Base-by-base conservation (phyloP, 2,329 filamentous ascomycete genomes). In the Ustilaginoidea virens region DNA sequence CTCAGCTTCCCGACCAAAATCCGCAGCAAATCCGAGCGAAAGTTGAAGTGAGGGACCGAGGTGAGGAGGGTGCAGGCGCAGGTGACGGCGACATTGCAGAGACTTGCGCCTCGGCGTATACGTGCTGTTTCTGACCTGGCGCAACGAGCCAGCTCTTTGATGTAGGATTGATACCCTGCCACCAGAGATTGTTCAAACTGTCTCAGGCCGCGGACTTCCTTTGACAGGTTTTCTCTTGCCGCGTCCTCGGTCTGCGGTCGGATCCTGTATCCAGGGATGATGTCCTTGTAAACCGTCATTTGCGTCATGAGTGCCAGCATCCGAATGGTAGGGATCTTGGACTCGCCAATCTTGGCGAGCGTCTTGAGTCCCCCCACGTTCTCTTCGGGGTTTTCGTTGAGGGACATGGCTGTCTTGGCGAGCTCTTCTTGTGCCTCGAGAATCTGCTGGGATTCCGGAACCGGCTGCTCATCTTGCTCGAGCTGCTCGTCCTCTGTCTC, bases 261-360 rank as follows among this genome's bases (percentile, higher is more conserved):
- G 59, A 98, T 96, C 35, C 90, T 70, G 51, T 98, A 98, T 14
- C 90, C 90, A 0, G 90, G 90, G 34, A 98, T 96, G 26, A 94
- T 70, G 53, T 96, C 90, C 51, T 87, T 93, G 63, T 87, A 98
- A 9, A 96, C 74, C 1, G 86, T 71, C 49, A 90, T 67, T 53
- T 94, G 86, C 14, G 90, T 83, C 27, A 77, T 80, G 38, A 98
- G 60, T 5, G 80, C 76, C 35, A 98, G 65, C 53, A 92, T 93
- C 57, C 81, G 77, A 29, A 98, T 75, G 2, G 78, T 74, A 10
- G 69, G 52, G 36, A 86, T 74, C 10, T 63, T 62, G 6, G 78
- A 77, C 31, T 74, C 63, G 13, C 77, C 76, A 40, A 92, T 70
- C 43, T 79, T 70, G 18, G 75, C 76, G 43, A 96, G 59, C 4